These are phyloP conservation scores for Talaromyces thailandensis DNA, from an alignment of 495 filamentous ascomycete genomes.

Conservation along the genomic window DNA sequence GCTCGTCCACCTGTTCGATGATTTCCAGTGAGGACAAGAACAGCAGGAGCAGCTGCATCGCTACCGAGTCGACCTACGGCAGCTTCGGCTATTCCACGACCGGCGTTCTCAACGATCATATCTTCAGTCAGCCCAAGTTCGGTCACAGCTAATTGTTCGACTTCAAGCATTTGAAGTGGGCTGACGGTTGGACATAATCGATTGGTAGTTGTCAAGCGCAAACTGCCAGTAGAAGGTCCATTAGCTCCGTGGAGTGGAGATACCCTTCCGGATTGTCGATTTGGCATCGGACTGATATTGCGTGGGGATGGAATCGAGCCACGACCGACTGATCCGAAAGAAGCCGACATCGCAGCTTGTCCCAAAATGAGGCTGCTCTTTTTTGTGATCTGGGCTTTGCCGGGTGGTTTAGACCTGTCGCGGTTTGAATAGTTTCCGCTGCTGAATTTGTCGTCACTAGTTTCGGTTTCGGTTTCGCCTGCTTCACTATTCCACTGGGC, in stretches of 20 bases:
- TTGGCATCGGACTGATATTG: slow-evolving; percentile 33
- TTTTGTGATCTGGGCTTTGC: slow-evolving; percentile 44
- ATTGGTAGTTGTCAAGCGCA: slow-evolving; percentile 51
- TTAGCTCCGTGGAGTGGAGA: slow-evolving; percentile 27
- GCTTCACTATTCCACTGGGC: slow-evolving; percentile 61
- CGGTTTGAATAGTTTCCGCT: slow-evolving; percentile 46
- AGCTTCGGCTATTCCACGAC: slow-evolving; percentile 76
- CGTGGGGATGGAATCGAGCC: slow-evolving; percentile 31
- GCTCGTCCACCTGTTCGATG: slow-evolving; percentile 78
- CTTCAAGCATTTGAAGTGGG: slow-evolving; percentile 76
- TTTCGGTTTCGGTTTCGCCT: slow-evolving; percentile 49
- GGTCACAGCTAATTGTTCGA: slow-evolving; percentile 77
- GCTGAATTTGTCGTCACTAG: slow-evolving; percentile 46
- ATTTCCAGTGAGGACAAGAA: slow-evolving; percentile 81
- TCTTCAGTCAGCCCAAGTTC: slow-evolving; percentile 82
- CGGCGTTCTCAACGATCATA: slow-evolving; percentile 85
- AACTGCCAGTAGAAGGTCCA: slow-evolving; percentile 22
- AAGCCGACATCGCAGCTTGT: slow-evolving; percentile 23
- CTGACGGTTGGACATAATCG: slow-evolving; percentile 71
- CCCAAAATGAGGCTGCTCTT: slow-evolving; percentile 48
- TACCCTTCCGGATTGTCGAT: slow-evolving; percentile 23
- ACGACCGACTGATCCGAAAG: slow-evolving; percentile 27
- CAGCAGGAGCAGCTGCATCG: slow-evolving; percentile 46
- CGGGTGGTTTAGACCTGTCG: slow-evolving; percentile 41
- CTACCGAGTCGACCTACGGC: slow-evolving; percentile 50